These are phyloP conservation scores for Strobilomyces dryophilus DNA, from an alignment of 768 basidiomycete genomes.

Conservation along the genomic window DNA sequence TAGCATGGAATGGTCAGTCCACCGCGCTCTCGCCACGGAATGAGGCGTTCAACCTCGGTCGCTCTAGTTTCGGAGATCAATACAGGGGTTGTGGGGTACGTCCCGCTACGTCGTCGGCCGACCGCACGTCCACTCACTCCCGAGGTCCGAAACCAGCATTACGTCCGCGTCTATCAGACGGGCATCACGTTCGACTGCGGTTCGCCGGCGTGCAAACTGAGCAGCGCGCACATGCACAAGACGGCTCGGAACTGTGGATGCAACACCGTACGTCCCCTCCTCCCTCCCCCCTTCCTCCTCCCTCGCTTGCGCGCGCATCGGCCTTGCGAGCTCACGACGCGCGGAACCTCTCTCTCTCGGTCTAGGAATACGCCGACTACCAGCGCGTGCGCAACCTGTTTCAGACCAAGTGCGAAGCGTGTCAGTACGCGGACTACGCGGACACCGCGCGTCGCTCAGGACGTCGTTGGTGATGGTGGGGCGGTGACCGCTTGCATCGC, in stretches of 20 bases:
- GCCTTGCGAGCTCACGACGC: conserved; percentile 1
- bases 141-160: conserved; percentile 44
- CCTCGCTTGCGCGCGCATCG: background rate
- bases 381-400: conserved; percentile 62
- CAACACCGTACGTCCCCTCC: conserved; percentile 32
- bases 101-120: background rate
- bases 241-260: conserved; percentile 57
- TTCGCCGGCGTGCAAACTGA: conserved; percentile 46
- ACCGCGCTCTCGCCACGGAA: background rate
- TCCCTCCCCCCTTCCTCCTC: background rate
- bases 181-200: conserved; percentile 57
- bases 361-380: conserved; percentile 41
- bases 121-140: conserved; percentile 2
- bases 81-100: conserved; percentile 42
- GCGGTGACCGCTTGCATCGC: conserved; percentile 1
- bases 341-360: background rate
- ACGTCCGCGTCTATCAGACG: conserved; percentile 58
- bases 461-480: conserved; percentile 14
- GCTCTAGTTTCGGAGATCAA: conserved; percentile 36
- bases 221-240: conserved; percentile 55
- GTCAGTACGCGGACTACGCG: conserved; percentile 36
- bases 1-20: conserved; percentile 50
- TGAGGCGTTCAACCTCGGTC: conserved; percentile 6
- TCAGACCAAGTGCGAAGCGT: conserved; percentile 58
- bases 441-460: conserved; percentile 33